These are phyloP conservation scores for Plasmodium malariae DNA, from an alignment of 169 alveolate species.

Conservation along the genomic window DNA sequence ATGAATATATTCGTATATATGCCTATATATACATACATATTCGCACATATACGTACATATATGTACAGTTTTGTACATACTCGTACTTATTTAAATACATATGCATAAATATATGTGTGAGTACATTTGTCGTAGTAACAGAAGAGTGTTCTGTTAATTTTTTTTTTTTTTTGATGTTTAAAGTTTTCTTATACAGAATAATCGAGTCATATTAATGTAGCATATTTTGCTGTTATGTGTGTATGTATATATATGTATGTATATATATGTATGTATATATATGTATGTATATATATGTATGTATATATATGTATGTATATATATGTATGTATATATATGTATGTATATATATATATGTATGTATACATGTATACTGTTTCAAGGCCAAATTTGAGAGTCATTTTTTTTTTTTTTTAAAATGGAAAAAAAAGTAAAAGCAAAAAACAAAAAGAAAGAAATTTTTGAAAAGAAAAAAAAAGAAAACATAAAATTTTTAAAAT, in stretches of 20 bases:
- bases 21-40: no score
- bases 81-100: neutral
- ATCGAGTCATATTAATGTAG: no score
- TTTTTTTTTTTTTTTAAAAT: neutral
- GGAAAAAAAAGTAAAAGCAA: conserved; percentile 28
- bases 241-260: neutral
- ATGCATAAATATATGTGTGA: no score
- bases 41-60: no score
- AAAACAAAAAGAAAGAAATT: conserved; percentile 60
- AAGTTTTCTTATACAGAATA: no score
- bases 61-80: neutral
- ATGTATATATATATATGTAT: neutral
- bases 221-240: no score
- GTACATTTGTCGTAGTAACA: no score
- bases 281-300: neutral
- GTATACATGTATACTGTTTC: neutral
- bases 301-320: neutral
- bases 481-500: conserved; percentile 34
- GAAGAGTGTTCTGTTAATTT: no score
- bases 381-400: neutral
- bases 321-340: neutral
- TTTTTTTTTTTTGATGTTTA: no score
- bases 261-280: neutral
- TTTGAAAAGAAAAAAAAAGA: conserved; percentile 60
- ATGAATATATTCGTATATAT: no score